Base-by-base conservation (phyloP, 2,329 filamentous ascomycete genomes). In the Paecilomyces dactylethromorphus region DNA sequence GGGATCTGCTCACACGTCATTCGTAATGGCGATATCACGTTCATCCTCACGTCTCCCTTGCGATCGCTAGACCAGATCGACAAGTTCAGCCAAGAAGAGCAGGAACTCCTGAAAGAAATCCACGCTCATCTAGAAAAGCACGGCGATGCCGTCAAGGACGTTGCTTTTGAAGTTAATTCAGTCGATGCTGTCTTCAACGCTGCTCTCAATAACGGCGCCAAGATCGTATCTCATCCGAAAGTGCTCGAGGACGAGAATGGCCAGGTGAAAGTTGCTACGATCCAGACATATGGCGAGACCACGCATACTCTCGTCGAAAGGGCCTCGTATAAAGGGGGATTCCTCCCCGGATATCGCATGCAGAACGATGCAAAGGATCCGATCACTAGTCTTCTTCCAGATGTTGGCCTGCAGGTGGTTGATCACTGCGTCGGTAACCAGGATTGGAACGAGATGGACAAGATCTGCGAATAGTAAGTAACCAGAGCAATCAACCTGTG, bases 341-440 rank as follows among this genome's bases (percentile, higher is more conserved):
- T 97, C 78, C 81, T 97, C 54, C 93, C 93, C 0, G 91, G 91
- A 8, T 97, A 89, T 79, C 84, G 86, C 52, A 74, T 83, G 6
- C 83, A 76, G 59, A 65, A 82, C 49, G 77, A 67, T 0, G 62
- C 61, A 22, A 63, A 67, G 24, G 84, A 87, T 64, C 78, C 81
- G 0, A 69, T 83, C 13, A 39, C 69, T 3, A 66, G 69, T 55
- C 66, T 74, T 56, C 78, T 91, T 22, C 91, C 92, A 0, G 67
- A 78, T 0, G 84, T 96, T 13, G 74, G 79, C 10, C 83, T 96
- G 57, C 82, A 84, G 62, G 86, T 86, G 65, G 92, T 97, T 77
- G 93, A 97, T 78, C 93, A 97, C 82, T 97, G 93, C 76, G 93
- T 97, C 66, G 93, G 93, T 65, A 97, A 97, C 81, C 92, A 97